A percentile compares a stretch with the other conserved stretches of the same genome.
These are phyloP conservation scores for Haberlea rhodopensis DNA, from an alignment of 257 asterid species.

Conservation along the genomic window DNA sequence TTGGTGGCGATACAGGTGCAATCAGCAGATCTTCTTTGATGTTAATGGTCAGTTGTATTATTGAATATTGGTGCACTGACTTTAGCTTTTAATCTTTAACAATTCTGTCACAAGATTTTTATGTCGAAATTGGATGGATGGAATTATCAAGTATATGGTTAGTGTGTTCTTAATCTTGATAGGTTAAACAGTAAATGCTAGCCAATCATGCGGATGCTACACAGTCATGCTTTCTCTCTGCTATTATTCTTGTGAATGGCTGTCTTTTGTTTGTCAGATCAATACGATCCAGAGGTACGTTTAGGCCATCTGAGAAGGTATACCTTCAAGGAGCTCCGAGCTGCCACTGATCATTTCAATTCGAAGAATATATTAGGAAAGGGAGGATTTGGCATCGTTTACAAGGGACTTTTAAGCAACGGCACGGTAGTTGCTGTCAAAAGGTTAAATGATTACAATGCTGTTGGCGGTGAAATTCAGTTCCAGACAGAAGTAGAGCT, in stretches of 20 bases:
- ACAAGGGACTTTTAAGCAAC: conserved; percentile 66
- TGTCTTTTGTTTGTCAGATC: conserved; percentile 49
- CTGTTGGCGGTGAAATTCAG: conserved; percentile 88
- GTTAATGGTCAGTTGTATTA: conserved; percentile 61
- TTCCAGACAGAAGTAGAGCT: conserved; percentile 92
- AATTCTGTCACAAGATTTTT: too few species aligned
- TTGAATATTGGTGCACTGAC: too few species aligned
- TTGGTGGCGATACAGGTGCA: conserved; percentile 79
- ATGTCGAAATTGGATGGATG: too few species aligned
- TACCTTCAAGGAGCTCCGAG: conserved; percentile 77
- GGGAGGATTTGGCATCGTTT: conserved; percentile 91
- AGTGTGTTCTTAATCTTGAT: too few species aligned
- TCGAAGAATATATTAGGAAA: conserved; percentile 76
- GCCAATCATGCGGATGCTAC: too few species aligned
- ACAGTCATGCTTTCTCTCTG: too few species aligned
- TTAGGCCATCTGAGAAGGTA: conserved; percentile 81
- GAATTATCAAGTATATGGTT: too few species aligned
- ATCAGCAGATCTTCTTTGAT: conserved; percentile 92
- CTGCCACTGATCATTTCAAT: conserved; percentile 84
- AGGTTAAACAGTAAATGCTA: too few species aligned
- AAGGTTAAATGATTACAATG: conserved; percentile 76
- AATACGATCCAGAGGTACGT: conserved; percentile 85
- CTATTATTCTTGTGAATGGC: conserved; percentile 4
- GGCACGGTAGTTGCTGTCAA: conserved; percentile 91
- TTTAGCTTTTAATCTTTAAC: too few species aligned